Percentiles rank a stretch among this genome's conserved stretches.
phyloP scores from a whole-genome alignment of 306 rosid genomes.

The Trichosanthes cucumerina region DNA sequence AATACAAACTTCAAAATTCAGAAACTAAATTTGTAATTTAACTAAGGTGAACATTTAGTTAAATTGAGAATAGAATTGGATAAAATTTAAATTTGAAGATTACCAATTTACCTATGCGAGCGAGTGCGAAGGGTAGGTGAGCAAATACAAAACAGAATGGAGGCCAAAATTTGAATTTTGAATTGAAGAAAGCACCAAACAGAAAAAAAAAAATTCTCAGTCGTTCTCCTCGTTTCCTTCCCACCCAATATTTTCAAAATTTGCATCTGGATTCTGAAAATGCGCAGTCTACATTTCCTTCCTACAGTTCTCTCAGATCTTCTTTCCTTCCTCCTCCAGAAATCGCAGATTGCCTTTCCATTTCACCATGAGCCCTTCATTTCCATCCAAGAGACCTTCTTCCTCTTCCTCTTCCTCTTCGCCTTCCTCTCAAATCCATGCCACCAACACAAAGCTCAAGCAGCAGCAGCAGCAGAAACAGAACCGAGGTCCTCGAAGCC shows the following conservation, averaged over 20 bases:
- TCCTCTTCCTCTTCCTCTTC: not conserved
- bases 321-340: not conserved
- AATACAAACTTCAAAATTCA: no score
- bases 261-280: not conserved
- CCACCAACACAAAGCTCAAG: constrained; percentile 5
- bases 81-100: no score
- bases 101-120: no score
- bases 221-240: not conserved
- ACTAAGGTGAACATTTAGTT: no score
- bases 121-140: not conserved
- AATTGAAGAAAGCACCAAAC: not conserved
- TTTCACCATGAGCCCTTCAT: not conserved
- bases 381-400: not conserved
- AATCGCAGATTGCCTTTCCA: not conserved
- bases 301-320: not conserved
- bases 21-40: no score
- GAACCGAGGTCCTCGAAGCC: not conserved
- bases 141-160: not conserved
- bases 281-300: not conserved
- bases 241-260: constrained; percentile 1
- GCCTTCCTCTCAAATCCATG: not conserved
- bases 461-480: not conserved
- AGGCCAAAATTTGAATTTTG: not conserved
- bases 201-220: not conserved
- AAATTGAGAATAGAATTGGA: no score